Conservation (phyloP, 2,329 filamentous ascomycete genomes). For the Alternaria sp. region DNA sequence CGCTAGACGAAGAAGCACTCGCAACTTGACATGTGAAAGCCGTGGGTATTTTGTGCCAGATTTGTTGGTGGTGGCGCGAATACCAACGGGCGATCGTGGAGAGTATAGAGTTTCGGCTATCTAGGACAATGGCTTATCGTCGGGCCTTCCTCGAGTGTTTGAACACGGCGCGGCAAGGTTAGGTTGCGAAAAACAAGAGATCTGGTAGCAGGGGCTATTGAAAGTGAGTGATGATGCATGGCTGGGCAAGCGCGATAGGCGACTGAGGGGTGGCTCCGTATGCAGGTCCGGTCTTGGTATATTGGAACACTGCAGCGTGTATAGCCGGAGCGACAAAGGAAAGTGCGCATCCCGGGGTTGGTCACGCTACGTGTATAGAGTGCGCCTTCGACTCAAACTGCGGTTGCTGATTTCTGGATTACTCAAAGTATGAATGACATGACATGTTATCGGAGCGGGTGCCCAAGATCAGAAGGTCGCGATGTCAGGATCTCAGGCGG, state of each 20-base stretch:
- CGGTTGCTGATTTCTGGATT: background rate
- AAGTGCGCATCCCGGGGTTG: background rate
- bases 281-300: background rate
- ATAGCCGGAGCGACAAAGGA: background rate
- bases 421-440: background rate
- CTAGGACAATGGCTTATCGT: slow-evolving; percentile 1
- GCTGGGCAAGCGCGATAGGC: background rate
- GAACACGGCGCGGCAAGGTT: background rate
- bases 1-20: background rate
- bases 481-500: background rate
- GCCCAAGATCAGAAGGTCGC: background rate
- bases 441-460: background rate
- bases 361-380: background rate
- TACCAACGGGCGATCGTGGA: background rate
- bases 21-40: background rate
- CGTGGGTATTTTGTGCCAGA: background rate
- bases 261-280: background rate
- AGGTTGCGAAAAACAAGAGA: background rate
- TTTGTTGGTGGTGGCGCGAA: background rate
- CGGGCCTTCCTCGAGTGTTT: background rate
- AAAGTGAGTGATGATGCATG: background rate
- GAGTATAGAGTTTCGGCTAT: slow-evolving; percentile 8
- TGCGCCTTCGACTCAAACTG: too few species aligned
- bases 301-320: background rate
- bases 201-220: background rate